Percentiles rank a stretch among this genome's conserved stretches.
Conservation (phyloP, 495 filamentous ascomycete genomes). For the Aspergillus bertholletiae region DNA sequence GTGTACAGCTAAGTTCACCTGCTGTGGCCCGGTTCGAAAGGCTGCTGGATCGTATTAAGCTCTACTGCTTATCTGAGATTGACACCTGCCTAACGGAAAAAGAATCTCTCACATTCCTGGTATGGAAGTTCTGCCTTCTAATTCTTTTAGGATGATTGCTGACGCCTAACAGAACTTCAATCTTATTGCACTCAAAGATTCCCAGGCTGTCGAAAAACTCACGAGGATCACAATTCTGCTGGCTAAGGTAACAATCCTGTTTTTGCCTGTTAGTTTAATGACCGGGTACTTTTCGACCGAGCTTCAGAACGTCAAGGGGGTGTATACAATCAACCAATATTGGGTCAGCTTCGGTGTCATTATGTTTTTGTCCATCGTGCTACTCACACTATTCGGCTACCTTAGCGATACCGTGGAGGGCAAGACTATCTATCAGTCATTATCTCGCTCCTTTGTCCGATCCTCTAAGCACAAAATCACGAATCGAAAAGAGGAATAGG, state of each 20-base stretch:
- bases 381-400: constrained; percentile 47
- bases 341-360: constrained; percentile 72
- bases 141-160: constrained; percentile 5
- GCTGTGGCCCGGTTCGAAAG: constrained; percentile 74
- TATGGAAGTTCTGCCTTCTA: constrained; percentile 22
- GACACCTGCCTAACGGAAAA: constrained; percentile 77
- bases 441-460: constrained; percentile 38
- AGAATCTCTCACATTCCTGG: constrained; percentile 69
- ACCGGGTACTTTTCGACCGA: constrained; percentile 81
- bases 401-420: constrained; percentile 50
- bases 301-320: constrained; percentile 52
- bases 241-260: constrained; percentile 79
- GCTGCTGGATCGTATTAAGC: constrained; percentile 68
- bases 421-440: constrained; percentile 45
- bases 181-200: constrained; percentile 80
- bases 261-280: constrained; percentile 80
- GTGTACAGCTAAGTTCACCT: constrained; percentile 57
- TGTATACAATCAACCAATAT: constrained; percentile 61
- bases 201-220: constrained; percentile 70
- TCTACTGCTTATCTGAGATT: constrained; percentile 78
- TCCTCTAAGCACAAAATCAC: constrained; percentile 26
- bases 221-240: constrained; percentile 79
- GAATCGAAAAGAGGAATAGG: constrained; percentile 2
- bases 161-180: constrained; percentile 68
- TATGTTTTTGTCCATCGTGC: constrained; percentile 57